Percentiles rank a stretch among this genome's conserved stretches.
phyloP scores from a whole-genome alignment of 352 stramenopile genomes.

The Phytophthora hybrid region DNA sequence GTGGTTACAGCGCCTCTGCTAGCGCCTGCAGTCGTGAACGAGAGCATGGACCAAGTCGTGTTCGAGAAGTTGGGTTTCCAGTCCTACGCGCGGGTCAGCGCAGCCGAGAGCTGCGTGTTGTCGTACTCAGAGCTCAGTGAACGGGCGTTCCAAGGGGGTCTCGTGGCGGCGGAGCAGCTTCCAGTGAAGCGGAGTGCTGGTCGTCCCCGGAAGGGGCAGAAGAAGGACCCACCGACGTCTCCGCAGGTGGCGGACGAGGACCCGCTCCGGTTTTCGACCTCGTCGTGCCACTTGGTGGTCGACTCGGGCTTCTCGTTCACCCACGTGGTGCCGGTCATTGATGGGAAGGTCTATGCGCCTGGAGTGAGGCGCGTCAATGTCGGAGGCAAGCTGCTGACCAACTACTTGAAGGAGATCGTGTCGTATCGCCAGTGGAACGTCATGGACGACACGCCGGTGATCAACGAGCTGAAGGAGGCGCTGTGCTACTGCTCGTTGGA shows the following conservation, averaged over 20 bases:
- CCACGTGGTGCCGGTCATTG: slow-evolving; percentile 93
- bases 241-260: slow-evolving; percentile 20
- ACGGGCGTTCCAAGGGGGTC: slow-evolving; percentile 23
- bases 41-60: slow-evolving; percentile 84
- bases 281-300: slow-evolving; percentile 84
- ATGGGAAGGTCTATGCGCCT: slow-evolving; percentile 55
- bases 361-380: slow-evolving; percentile 90
- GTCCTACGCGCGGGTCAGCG: slow-evolving; percentile 55
- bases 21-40: slow-evolving; percentile 57
- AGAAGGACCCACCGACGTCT: slow-evolving; percentile 1
- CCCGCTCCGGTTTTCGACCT: slow-evolving; percentile 50
- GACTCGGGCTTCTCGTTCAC: slow-evolving; percentile 97
- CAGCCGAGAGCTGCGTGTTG: slow-evolving; percentile 71
- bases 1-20: slow-evolving; percentile 70
- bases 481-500: slow-evolving; percentile 92
- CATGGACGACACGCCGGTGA: slow-evolving; percentile 89
- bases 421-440: slow-evolving; percentile 97
- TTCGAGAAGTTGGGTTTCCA: slow-evolving; percentile 82
- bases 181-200: slow-evolving; percentile 30
- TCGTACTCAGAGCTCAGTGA: slow-evolving; percentile 59
- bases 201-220: slow-evolving; percentile 21
- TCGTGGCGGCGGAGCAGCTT: background rate
- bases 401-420: slow-evolving; percentile 97
- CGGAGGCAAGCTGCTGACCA: slow-evolving; percentile 96
- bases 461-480: slow-evolving; percentile 90